Conservation (phyloP, 345 rosid genomes). For the Acer campestre region DNA sequence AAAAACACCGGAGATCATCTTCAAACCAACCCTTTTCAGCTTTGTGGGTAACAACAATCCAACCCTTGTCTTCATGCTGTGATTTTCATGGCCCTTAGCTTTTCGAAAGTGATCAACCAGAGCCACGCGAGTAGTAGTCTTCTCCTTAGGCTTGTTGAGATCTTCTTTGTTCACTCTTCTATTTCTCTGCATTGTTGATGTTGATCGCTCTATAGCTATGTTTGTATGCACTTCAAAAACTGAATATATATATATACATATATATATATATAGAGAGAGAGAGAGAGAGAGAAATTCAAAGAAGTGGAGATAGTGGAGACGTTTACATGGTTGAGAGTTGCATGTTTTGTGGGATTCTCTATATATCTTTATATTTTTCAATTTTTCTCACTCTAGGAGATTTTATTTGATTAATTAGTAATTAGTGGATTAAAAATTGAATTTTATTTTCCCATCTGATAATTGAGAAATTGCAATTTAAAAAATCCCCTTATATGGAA, state of each 20-base stretch:
- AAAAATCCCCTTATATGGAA: no score
- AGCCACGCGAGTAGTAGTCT: background rate
- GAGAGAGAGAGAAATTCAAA: background rate
- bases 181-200: background rate
- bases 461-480: no score
- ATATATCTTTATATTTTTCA: background rate
- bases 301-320: constrained; percentile 1
- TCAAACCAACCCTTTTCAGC: constrained; percentile 26
- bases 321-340: constrained; percentile 14
- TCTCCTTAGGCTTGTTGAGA: background rate
- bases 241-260: no score
- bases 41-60: background rate
- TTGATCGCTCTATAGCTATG: background rate
- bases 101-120: background rate
- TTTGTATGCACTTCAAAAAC: background rate
- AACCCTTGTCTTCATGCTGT: constrained; percentile 5
- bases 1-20: constrained; percentile 35
- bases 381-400: background rate
- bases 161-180: background rate
- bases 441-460: no score
- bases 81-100: background rate
- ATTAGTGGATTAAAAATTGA: no score
- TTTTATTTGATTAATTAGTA: background rate
- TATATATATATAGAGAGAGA: no score
- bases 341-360: constrained; percentile 24